Percentiles rank a stretch among this genome's conserved stretches.
Evolutionary conservation across 495 filamentous ascomycete genomes (phyloP).

Genomic region (Ramalina intermedia): DNA sequence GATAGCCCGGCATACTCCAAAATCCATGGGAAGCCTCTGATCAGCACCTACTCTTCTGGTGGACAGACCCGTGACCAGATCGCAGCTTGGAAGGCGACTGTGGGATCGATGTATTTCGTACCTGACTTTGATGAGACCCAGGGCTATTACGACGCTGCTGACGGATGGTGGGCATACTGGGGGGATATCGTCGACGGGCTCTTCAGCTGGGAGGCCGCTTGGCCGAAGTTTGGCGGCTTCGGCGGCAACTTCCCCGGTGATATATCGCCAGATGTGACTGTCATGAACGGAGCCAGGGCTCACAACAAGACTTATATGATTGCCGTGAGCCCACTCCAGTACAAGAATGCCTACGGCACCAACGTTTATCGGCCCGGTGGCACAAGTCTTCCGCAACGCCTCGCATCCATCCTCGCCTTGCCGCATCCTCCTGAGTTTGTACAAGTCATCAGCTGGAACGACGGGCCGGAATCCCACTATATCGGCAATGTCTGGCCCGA

Average conservation of each 20-base stretch:
- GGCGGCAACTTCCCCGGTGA: slow-evolving; percentile 1
- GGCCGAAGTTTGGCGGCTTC: slow-evolving; percentile 13
- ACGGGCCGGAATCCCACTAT: slow-evolving; percentile 33
- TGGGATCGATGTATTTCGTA: slow-evolving; percentile 10
- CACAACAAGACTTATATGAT: slow-evolving; percentile 22
- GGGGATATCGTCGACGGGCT: slow-evolving; percentile 18
- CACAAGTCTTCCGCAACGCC: slow-evolving; percentile 22
- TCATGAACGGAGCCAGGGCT: slow-evolving; percentile 12
- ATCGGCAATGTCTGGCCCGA: slow-evolving; percentile 26
- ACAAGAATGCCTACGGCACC: slow-evolving; percentile 5
- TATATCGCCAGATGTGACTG: slow-evolving; percentile 15
- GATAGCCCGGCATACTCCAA: slow-evolving; percentile 10
- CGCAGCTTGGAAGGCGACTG: slow-evolving; percentile 1
- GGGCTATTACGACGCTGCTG: slow-evolving; percentile 12
- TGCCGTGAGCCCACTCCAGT: slow-evolving; percentile 13
- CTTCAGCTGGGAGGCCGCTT: slow-evolving; percentile 25
- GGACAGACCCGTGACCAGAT: too few relatives aligned
- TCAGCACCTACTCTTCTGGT: too few relatives aligned
- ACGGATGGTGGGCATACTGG: slow-evolving; percentile 1
- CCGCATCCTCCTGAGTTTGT: slow-evolving; percentile 16
- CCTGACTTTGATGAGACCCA: slow-evolving; percentile 15
- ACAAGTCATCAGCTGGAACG: slow-evolving; percentile 24
- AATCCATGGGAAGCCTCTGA: slow-evolving; percentile 7
- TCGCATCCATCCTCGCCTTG: slow-evolving; percentile 16
- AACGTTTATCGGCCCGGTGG: slow-evolving; percentile 31